Conservation (phyloP, 345 rosid species). For the Chamaenerion angustifolium region DNA sequence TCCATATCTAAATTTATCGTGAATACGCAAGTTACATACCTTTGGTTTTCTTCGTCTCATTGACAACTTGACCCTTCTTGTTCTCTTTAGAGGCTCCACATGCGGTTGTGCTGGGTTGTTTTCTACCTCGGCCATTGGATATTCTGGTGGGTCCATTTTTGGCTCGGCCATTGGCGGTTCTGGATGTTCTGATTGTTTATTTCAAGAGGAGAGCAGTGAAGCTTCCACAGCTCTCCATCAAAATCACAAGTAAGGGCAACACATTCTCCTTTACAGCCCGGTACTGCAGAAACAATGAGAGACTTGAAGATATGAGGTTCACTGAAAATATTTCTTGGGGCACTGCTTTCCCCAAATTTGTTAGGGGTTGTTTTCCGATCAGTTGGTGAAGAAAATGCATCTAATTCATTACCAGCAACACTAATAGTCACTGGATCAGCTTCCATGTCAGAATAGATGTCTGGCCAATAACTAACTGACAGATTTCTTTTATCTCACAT, state of each 20-base stretch:
- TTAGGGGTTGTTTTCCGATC: conserved; percentile 20
- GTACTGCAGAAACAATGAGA: conserved; percentile 44
- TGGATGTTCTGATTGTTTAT: no score
- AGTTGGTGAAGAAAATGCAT: conserved; percentile 25
- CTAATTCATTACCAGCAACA: conserved; percentile 29
- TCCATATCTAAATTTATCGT: no score
- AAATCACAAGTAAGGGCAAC: conserved; percentile 60
- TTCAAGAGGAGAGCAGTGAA: conserved; percentile 43
- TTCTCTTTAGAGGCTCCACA: no score
- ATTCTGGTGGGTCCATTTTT: no score
- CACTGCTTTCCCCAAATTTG: conserved; percentile 19
- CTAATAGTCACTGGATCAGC: conserved; percentile 25
- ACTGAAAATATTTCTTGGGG: conserved; percentile 20
- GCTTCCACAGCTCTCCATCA: conserved; percentile 64
- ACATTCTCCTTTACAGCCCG: conserved; percentile 23
- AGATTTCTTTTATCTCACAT: conserved; percentile 50
- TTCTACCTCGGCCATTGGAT: no score
- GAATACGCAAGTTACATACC: no score
- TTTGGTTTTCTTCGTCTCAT: no score
- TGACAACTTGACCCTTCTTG: no score
- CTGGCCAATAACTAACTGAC: conserved; percentile 63
- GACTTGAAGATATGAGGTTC: conserved; percentile 39
- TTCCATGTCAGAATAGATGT: conserved; percentile 35
- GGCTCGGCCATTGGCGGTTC: no score
- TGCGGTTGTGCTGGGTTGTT: no score